phyloP scores from a whole-genome alignment of 495 filamentous ascomycete species.

The Xylaria palmicola region DNA sequence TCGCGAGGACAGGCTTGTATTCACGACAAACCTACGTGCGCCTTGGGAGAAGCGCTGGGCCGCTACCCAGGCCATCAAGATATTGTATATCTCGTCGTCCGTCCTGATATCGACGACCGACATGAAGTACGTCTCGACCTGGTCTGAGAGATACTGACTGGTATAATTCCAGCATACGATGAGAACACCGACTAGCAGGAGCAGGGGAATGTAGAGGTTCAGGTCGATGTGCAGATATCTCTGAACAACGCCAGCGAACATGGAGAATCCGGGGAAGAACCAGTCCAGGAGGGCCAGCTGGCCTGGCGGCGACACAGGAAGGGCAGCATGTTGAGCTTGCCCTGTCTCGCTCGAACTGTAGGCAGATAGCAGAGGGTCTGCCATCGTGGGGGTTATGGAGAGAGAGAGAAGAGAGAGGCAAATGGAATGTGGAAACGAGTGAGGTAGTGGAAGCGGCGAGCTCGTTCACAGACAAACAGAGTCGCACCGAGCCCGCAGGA shows the following conservation, averaged over 20 bases:
- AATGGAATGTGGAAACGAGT: background rate
- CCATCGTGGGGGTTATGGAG: conserved; percentile 13
- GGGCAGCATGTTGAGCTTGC: conserved; percentile 7
- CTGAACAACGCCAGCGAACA: conserved; percentile 58
- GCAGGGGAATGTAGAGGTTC: conserved; percentile 63
- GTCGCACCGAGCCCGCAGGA: background rate
- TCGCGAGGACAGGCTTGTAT: conserved; percentile 54
- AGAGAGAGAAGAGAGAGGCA: background rate
- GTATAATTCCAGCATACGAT: conserved; percentile 53
- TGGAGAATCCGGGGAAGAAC: conserved; percentile 71
- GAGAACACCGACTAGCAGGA: conserved; percentile 52
- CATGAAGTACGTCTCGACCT: conserved; percentile 50
- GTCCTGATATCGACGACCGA: conserved; percentile 62
- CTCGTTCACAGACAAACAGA: background rate
- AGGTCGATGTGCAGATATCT: conserved; percentile 68
- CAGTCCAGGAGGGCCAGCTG: conserved; percentile 61
- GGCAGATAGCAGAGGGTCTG: conserved; percentile 10
- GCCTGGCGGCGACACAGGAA: conserved; percentile 7
- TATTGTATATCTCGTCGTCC: conserved; percentile 68
- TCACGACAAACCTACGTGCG: conserved; percentile 61
- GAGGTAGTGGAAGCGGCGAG: background rate
- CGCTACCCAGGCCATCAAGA: conserved; percentile 69
- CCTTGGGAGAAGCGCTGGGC: conserved; percentile 56
- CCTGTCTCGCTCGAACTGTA: background rate
- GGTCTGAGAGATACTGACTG: conserved; percentile 40